Base-by-base conservation (phyloP, 306 rosid genomes). In the Quercus suber region DNA sequence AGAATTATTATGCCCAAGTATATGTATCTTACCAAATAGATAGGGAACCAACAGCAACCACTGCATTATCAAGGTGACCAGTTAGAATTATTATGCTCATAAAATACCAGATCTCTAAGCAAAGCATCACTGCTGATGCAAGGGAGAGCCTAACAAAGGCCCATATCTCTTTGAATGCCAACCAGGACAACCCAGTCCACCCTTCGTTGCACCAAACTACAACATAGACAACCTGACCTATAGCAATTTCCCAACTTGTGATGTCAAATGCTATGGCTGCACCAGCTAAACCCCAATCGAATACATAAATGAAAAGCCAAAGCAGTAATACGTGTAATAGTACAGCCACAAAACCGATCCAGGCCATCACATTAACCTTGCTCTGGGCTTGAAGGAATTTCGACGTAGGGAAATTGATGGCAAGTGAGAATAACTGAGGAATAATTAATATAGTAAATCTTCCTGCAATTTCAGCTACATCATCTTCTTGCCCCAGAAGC, bases 61-160 rank as follows among this genome's bases (percentile, higher is more conserved):
- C 85, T 0, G 97, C 95, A 72, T 92, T 88, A 67, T 82, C 82
- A 72, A 94, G 97, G 80, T 88, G 90, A 8, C 97, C 97, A 27
- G 95, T 87, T 71, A 91, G 89, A 82, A 94, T 80, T 20, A 87
- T 85, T 27, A 92, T 72, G 53, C 95, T 89, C 95, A 89, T 89
- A 87, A 88, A 74, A 78, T 92, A 94, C 99, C 99, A 92, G 75
- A 94, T 1, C 86, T 94, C 97, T 45, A 94, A 94, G 84, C 97
- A 92, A 81, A 92, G 93, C 99, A 92, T 94, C 3, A 94, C 85
- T 69, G 99, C 97, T 0, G 99, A 94, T n/a, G 92, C 96, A 55
- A 94, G 71, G 4, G 97, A 94, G n/a, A 94, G 97, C 85, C 86
- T 83, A 52, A 91, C 87, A 81, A 94, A 92, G 25, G 89, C 88